phyloP scores from a whole-genome alignment of 108 stramenopile genomes.

The Aurantiochytrium sp. region DNA sequence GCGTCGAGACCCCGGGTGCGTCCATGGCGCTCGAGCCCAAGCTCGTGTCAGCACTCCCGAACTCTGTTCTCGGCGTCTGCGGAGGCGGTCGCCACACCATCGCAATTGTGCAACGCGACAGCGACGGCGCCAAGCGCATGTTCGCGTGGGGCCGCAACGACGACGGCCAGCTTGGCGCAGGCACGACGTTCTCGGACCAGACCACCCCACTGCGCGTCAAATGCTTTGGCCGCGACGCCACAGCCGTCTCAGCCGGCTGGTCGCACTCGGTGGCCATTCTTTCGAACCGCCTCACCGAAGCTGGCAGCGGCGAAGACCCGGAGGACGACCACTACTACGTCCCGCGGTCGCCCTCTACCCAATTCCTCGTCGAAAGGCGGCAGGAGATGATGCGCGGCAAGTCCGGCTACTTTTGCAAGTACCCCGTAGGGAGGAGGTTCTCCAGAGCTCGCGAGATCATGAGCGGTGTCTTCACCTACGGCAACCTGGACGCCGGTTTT shows the following conservation, averaged over 20 bases:
- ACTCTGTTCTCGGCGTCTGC: neutral
- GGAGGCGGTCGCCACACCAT: conserved; percentile 23
- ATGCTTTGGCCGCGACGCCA: neutral
- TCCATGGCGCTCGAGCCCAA: neutral
- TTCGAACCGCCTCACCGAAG: neutral
- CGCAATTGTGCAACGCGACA: neutral
- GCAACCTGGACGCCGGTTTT: conserved; percentile 25
- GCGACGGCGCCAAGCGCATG: conserved; percentile 24
- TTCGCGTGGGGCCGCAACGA: conserved; percentile 21
- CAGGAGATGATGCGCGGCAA: neutral
- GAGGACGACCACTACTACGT: neutral
- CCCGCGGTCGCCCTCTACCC: conserved; percentile 11
- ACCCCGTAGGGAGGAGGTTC: neutral
- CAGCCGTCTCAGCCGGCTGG: neutral
- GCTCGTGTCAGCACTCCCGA: neutral
- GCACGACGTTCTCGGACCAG: neutral
- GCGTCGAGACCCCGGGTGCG: neutral
- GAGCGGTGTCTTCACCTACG: neutral
- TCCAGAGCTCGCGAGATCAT: neutral
- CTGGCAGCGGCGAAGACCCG: neutral
- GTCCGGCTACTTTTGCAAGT: neutral
- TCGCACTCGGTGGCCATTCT: conserved; percentile 5
- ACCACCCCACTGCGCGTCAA: neutral
- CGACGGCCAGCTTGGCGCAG: conserved; percentile 3
- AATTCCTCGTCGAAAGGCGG: neutral